Evolutionary conservation across 2,329 filamentous ascomycete genomes (phyloP).

Genomic region (Colletotrichum lentis): DNA sequence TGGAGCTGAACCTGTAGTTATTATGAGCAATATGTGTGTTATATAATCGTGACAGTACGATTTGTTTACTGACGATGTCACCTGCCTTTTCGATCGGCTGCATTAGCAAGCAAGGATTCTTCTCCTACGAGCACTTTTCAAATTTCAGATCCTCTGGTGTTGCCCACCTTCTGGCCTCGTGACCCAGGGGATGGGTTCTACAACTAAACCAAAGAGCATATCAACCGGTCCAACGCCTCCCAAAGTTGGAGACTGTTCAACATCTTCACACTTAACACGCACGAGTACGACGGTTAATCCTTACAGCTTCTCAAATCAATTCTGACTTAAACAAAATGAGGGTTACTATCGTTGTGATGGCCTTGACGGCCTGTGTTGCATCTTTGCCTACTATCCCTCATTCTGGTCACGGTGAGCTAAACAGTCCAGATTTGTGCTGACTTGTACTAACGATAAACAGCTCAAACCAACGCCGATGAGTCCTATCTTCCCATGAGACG

Average conservation of each 20-base stretch:
- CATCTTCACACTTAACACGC: too few relatives aligned
- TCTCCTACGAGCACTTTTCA: not conserved
- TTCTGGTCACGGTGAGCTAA: constrained; percentile 14
- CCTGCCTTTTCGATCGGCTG: constrained; percentile 28
- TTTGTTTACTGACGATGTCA: not conserved
- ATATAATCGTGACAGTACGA: not conserved
- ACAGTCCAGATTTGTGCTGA: not conserved
- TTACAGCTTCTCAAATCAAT: too few relatives aligned
- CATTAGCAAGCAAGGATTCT: constrained; percentile 9
- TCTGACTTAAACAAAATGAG: constrained; percentile 14
- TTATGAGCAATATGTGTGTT: not conserved
- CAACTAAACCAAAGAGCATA: not conserved
- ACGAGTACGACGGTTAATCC: too few relatives aligned
- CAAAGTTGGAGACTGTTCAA: too few relatives aligned
- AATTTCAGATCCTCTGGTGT: not conserved
- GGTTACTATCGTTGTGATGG: constrained; percentile 13
- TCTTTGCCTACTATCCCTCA: constrained; percentile 17
- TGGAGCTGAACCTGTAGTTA: not conserved
- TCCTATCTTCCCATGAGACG: constrained; percentile 32
- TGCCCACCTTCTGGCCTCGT: not conserved
- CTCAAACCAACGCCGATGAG: constrained; percentile 25
- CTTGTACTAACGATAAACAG: not conserved
- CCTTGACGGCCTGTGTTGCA: constrained; percentile 13
- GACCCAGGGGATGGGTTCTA: not conserved
- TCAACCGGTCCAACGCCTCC: too few relatives aligned